Evolutionary conservation across 2,329 filamentous ascomycete genomes (phyloP).

Genomic region (Microcyclosporella mali): DNA sequence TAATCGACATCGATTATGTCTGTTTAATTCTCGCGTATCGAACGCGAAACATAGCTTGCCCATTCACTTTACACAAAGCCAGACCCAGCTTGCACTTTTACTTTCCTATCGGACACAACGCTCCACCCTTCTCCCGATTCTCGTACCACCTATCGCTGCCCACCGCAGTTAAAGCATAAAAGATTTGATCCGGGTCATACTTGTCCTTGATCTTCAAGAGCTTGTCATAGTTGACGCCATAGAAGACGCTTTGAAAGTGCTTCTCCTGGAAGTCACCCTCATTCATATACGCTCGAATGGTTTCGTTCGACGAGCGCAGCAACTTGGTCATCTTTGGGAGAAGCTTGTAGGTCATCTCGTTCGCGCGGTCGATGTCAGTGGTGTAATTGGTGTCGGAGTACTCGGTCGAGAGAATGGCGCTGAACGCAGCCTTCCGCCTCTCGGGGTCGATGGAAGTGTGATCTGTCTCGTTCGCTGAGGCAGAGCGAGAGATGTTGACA

Average conservation of each 20-base stretch:
- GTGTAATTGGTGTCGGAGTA: background rate
- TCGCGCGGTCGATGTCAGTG: background rate
- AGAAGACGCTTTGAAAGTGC: conserved; percentile 30
- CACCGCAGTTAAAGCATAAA: conserved; percentile 37
- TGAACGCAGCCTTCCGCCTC: background rate
- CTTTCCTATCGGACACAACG: no score
- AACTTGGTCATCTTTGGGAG: background rate
- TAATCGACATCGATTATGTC: no score
- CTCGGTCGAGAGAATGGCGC: background rate
- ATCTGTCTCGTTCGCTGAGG: background rate
- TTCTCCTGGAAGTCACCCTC: background rate
- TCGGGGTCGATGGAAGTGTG: conserved; percentile 2
- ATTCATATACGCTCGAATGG: background rate
- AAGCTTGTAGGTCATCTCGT: background rate
- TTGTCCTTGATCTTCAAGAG: conserved; percentile 36
- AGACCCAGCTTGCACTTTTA: no score
- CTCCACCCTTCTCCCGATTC: no score
- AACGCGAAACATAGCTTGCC: no score
- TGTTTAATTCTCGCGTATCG: no score
- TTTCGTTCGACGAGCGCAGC: no score
- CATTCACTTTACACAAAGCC: no score
- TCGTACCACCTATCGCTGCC: conserved; percentile 32
- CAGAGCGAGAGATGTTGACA: background rate
- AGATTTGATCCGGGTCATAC: conserved; percentile 37
- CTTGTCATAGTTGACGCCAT: conserved; percentile 36